Percentiles rank a stretch among this genome's conserved stretches.
phyloP scores from a whole-genome alignment of 192 early-diverging fungal species.

The Coemansia sp. region DNA sequence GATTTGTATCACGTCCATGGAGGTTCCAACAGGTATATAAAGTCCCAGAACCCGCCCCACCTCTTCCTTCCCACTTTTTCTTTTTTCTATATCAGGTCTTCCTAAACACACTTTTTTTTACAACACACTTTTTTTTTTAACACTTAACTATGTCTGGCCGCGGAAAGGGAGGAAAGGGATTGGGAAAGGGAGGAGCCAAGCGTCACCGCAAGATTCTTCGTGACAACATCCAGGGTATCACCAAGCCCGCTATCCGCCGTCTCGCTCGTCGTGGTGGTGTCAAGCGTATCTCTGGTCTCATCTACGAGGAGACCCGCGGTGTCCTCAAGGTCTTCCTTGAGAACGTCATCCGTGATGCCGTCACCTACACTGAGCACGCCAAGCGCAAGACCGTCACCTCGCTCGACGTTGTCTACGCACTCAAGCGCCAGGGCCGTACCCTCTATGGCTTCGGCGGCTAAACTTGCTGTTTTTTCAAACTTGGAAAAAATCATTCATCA shows the following conservation, averaged over 20 bases:
- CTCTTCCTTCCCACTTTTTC: neutral
- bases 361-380: slow-evolving; percentile 99
- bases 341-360: slow-evolving; percentile 98
- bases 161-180: slow-evolving; percentile 99
- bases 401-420: slow-evolving; percentile 98
- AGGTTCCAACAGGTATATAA: slow-evolving; percentile 20
- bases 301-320: slow-evolving; percentile 98
- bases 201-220: slow-evolving; percentile 99
- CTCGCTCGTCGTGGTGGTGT: slow-evolving; percentile 99
- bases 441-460: slow-evolving; percentile 88
- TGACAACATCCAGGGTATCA: slow-evolving; percentile 92
- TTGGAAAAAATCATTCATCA: slow-evolving; percentile 22
- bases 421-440: slow-evolving; percentile 97
- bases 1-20: neutral
- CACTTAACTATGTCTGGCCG: slow-evolving; percentile 85
- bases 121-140: neutral
- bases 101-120: neutral
- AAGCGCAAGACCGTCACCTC: slow-evolving; percentile 99
- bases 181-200: slow-evolving; percentile 99
- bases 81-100: neutral
- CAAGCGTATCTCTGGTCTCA: slow-evolving; percentile 99
- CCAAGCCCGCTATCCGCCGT: slow-evolving; percentile 99
- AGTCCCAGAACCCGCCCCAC: neutral
- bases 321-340: slow-evolving; percentile 99
- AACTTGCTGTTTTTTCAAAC: slow-evolving; percentile 25